Conservation (phyloP, 805 yeast species). For the Saturnispora bothae region DNA sequence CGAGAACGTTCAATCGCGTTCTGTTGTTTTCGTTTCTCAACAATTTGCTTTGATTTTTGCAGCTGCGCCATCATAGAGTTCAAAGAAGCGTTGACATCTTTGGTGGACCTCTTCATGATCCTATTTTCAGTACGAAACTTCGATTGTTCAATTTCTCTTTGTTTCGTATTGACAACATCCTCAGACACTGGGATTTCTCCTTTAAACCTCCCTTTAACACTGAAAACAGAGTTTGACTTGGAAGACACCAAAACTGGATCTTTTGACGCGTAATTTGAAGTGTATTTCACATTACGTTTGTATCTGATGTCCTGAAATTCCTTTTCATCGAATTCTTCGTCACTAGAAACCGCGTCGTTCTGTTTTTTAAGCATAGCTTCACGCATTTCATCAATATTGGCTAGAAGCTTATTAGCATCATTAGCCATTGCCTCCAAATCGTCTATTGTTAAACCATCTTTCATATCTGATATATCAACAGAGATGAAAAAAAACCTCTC, state of each 20-base stretch:
- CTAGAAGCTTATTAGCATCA: slow-evolving; percentile 16
- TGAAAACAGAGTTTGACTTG: background rate
- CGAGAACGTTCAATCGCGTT: slow-evolving; percentile 1
- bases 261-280: background rate
- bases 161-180: background rate
- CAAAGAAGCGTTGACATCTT: background rate
- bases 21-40: slow-evolving; percentile 1
- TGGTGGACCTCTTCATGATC: slow-evolving; percentile 27
- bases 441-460: background rate
- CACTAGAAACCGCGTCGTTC: slow-evolving; percentile 18
- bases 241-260: no score
- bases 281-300: background rate
- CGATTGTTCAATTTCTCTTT: background rate
- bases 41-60: background rate
- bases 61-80: slow-evolving; percentile 1
- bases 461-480: background rate
- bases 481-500: no score
- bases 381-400: slow-evolving; percentile 15
- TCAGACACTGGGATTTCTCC: slow-evolving; percentile 1
- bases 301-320: slow-evolving; percentile 19
- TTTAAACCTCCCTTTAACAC: slow-evolving; percentile 3
- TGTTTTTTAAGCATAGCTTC: slow-evolving; percentile 12
- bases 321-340: slow-evolving; percentile 14
- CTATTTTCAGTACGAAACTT: background rate
- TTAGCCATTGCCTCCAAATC: slow-evolving; percentile 20